Evolutionary conservation across 2,329 filamentous ascomycete species (phyloP).

Genomic region (Simplicillium aogashimaense): DNA sequence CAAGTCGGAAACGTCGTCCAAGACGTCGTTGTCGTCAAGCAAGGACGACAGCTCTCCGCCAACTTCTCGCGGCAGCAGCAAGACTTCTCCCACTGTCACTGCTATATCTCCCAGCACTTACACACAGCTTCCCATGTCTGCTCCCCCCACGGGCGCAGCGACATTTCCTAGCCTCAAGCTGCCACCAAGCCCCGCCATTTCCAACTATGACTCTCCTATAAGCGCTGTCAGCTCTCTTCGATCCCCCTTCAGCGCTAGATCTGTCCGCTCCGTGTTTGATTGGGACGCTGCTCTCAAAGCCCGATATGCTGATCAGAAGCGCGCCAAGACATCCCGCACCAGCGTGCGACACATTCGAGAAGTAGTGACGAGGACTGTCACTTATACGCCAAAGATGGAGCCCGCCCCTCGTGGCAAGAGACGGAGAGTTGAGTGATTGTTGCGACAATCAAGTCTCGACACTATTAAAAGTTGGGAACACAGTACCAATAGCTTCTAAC

Average conservation of each 20-base stretch:
- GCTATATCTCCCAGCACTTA: constrained; percentile 39
- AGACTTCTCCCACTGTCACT: constrained; percentile 22
- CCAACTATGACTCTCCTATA: constrained; percentile 57
- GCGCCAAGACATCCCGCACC: constrained; percentile 47
- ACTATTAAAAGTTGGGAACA: too few species aligned
- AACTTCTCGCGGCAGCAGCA: constrained; percentile 24
- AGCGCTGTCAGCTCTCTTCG: constrained; percentile 47
- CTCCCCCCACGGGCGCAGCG: constrained; percentile 50
- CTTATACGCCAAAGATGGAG: constrained; percentile 78
- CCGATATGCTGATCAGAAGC: constrained; percentile 49
- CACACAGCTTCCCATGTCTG: constrained; percentile 43
- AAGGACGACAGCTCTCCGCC: constrained; percentile 23
- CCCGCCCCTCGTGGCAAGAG: constrained; percentile 89
- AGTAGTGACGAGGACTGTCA: constrained; percentile 89
- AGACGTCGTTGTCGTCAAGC: constrained; percentile 9
- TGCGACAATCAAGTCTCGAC: too few species aligned
- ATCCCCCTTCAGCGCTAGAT: constrained; percentile 65
- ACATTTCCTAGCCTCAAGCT: constrained; percentile 62
- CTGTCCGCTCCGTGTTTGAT: constrained; percentile 62
- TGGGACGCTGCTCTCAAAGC: constrained; percentile 66
- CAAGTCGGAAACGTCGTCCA: constrained; percentile 41
- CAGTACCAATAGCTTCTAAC: not conserved
- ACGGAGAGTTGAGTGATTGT: constrained; percentile 52
- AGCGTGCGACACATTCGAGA: constrained; percentile 68
- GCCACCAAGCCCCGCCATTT: constrained; percentile 64